Percentiles rank a stretch among this genome's conserved stretches.
Evolutionary conservation across 2,329 filamentous ascomycete species (phyloP).

Genomic region (Neocucurbitaria cava): DNA sequence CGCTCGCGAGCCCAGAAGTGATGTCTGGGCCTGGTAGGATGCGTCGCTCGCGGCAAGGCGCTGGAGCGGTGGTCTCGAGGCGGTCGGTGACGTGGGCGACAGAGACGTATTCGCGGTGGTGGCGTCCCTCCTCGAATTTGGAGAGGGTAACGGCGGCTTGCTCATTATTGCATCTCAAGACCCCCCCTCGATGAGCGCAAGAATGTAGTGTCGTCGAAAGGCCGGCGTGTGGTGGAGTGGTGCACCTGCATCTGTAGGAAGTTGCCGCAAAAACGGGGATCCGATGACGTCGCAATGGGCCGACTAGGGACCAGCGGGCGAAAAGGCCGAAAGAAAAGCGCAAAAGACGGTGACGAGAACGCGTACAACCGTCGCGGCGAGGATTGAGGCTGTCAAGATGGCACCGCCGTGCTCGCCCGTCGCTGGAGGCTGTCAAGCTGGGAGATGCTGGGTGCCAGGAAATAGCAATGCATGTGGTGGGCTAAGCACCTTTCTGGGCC

Average conservation of each 20-base stretch:
- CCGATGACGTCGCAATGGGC: slow-evolving; percentile 1
- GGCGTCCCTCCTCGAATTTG: slow-evolving; percentile 23
- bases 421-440: background rate
- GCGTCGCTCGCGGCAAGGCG: slow-evolving; percentile 29
- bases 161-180: slow-evolving; percentile 41
- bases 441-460: background rate
- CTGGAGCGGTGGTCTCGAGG: slow-evolving; percentile 37
- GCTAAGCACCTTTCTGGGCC: background rate
- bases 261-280: background rate
- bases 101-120: slow-evolving; percentile 12
- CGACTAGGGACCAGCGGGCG: background rate
- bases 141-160: slow-evolving; percentile 32
- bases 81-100: slow-evolving; percentile 12
- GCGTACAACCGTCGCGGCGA: background rate
- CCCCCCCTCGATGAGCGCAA: slow-evolving; percentile 25
- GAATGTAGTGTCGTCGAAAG: slow-evolving; percentile 23
- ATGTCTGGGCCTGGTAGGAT: slow-evolving; percentile 10
- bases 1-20: slow-evolving; percentile 1
- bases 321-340: background rate
- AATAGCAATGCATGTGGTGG: background rate
- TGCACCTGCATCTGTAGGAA: slow-evolving; percentile 1
- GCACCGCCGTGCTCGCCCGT: background rate
- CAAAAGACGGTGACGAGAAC: slow-evolving; percentile 7
- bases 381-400: slow-evolving; percentile 2
- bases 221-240: slow-evolving; percentile 12